phyloP scores from a whole-genome alignment of 2,329 filamentous ascomycete species.

The Triangularia setosa region DNA sequence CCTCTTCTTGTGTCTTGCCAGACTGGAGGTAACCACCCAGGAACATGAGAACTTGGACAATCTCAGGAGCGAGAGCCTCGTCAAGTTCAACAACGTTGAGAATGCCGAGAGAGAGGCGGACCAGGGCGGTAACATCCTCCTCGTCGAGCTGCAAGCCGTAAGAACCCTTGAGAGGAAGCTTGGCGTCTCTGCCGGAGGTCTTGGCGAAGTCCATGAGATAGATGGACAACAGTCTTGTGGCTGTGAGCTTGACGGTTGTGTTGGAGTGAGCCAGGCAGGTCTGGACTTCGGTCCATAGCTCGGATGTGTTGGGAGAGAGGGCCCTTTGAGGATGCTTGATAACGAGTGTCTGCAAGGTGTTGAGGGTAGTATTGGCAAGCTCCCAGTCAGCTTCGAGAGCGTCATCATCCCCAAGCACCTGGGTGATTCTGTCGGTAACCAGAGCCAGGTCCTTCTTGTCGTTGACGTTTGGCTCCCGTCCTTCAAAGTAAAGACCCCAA shows the following conservation, averaged over 20 bases:
- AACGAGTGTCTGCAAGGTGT: conserved; percentile 64
- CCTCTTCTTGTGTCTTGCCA: conserved; percentile 32
- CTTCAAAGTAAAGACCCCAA: conserved; percentile 79
- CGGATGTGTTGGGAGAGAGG: conserved; percentile 55
- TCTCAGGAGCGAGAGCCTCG: conserved; percentile 73
- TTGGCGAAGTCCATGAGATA: conserved; percentile 77
- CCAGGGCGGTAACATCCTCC: conserved; percentile 60
- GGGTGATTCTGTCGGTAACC: conserved; percentile 52
- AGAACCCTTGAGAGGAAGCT: conserved; percentile 63
- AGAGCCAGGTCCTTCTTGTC: conserved; percentile 65
- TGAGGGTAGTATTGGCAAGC: conserved; percentile 68
- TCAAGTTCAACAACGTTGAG: conserved; percentile 62
- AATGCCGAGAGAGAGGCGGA: conserved; percentile 46
- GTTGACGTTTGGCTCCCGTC: conserved; percentile 52
- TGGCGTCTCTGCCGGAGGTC: conserved; percentile 52
- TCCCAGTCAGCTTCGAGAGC: conserved; percentile 60
- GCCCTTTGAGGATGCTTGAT: conserved; percentile 61
- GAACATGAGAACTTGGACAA: conserved; percentile 78
- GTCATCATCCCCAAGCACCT: conserved; percentile 53
- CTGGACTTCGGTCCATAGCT: conserved; percentile 69
- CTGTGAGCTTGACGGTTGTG: conserved; percentile 69
- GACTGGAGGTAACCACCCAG: conserved; percentile 60
- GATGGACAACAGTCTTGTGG: conserved; percentile 68
- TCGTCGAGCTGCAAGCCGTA: conserved; percentile 65
- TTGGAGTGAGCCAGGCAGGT: conserved; percentile 69